These are phyloP conservation scores for Cystofilobasidium capitatum DNA, from an alignment of 768 basidiomycete genomes.

Conservation along the genomic window DNA sequence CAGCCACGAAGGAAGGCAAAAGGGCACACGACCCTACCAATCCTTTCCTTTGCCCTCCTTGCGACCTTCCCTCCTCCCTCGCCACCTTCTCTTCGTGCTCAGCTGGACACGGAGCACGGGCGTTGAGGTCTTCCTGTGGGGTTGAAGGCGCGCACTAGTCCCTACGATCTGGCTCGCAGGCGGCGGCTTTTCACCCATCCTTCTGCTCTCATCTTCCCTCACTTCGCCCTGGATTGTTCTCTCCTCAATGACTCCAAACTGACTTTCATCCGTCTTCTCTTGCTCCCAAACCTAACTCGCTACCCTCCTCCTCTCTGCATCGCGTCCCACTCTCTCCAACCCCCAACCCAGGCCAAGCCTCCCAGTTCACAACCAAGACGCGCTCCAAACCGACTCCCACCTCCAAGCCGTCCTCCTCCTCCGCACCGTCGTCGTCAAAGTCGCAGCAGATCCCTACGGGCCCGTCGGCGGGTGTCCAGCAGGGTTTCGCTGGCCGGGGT, in stretches of 20 bases:
- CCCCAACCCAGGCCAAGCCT: constrained; percentile 36
- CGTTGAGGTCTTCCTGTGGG: no score
- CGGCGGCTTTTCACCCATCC: no score
- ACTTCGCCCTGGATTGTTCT: no score
- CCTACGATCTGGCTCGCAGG: no score
- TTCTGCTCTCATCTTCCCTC: no score
- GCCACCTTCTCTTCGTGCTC: neutral
- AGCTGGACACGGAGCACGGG: no score
- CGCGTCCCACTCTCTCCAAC: neutral
- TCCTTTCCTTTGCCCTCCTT: neutral
- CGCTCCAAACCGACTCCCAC: constrained; percentile 33
- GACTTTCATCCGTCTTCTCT: no score
- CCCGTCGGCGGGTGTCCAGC: constrained; percentile 27
- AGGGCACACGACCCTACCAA: neutral
- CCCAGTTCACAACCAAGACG: constrained; percentile 39
- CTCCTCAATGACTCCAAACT: no score
- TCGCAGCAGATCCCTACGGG: constrained; percentile 35
- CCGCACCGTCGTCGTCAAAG: constrained; percentile 22
- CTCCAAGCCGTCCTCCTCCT: constrained; percentile 9
- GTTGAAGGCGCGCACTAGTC: no score
- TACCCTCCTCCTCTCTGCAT: neutral
- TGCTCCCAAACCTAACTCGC: no score
- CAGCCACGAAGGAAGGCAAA: no score
- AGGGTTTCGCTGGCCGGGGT: constrained; percentile 25
- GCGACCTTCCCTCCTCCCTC: neutral